A percentile compares a stretch with the other conserved stretches of the same genome.
These are phyloP conservation scores for Microdochium bolleyi DNA, from an alignment of 2,329 filamentous ascomycete species.

Conservation along the genomic window DNA sequence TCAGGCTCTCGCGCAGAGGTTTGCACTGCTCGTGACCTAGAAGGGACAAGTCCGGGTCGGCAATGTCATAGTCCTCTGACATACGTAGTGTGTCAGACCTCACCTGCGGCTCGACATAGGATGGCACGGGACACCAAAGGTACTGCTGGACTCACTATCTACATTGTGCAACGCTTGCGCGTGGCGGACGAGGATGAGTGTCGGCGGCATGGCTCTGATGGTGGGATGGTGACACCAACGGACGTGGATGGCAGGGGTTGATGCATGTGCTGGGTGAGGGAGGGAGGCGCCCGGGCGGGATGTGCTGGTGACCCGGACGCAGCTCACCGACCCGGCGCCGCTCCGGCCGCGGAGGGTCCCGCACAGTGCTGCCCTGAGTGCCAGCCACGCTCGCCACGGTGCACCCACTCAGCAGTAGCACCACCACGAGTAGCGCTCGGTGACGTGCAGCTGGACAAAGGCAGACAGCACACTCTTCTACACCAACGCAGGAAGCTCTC, in stretches of 20 bases:
- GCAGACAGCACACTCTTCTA: neutral
- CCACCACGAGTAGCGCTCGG: no score
- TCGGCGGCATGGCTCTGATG: conserved; percentile 38
- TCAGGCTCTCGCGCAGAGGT: conserved; percentile 32
- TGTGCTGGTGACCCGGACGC: neutral
- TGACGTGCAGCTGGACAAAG: neutral
- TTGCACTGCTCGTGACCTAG: conserved; percentile 41
- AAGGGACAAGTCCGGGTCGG: conserved; percentile 42
- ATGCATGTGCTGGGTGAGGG: no score
- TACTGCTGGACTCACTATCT: conserved; percentile 32
- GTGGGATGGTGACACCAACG: neutral
- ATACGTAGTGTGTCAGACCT: conserved; percentile 4
- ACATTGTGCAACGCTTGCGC: conserved; percentile 62
- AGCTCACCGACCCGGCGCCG: neutral
- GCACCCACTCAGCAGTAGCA: no score
- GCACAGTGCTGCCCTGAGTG: neutral
- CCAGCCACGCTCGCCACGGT: neutral
- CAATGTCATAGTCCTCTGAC: conserved; percentile 37
- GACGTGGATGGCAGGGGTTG: neutral
- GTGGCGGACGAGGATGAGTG: conserved; percentile 79
- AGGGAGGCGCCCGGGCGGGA: neutral
- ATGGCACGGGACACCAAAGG: neutral
- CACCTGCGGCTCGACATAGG: no score
- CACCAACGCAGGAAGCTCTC: neutral
- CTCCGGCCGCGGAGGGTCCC: neutral